Conservation (phyloP, 345 rosid genomes). For the Populus simonii region DNA sequence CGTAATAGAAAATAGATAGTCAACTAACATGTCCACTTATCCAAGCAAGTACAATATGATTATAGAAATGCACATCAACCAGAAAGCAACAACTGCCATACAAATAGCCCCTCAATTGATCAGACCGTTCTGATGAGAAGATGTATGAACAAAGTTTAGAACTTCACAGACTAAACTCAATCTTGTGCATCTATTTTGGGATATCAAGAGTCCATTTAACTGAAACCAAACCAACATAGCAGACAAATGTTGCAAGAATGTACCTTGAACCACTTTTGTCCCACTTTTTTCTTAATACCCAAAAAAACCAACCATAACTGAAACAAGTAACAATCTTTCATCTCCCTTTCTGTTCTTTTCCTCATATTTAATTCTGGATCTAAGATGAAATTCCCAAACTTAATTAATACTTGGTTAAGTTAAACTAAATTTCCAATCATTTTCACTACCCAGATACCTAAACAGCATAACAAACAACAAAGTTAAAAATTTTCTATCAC, state of each 20-base stretch:
- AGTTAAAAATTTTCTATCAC: slow-evolving; percentile 5
- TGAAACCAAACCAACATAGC: not conserved
- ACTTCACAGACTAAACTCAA: not conserved
- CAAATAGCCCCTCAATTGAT: not conserved
- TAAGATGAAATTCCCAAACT: not conserved
- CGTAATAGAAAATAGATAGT: not conserved
- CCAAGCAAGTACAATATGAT: not conserved
- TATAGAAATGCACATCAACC: not conserved
- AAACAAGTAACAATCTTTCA: not conserved
- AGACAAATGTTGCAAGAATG: not conserved
- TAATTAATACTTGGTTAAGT: not conserved
- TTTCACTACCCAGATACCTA: not conserved
- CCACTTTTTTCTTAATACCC: not conserved
- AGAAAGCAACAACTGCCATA: not conserved
- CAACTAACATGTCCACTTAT: not conserved
- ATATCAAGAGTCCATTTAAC: not conserved
- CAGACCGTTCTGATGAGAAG: not conserved
- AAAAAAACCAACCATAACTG: not conserved
- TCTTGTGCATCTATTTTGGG: not conserved
- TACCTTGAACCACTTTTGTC: not conserved
- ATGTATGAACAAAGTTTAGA: not conserved
- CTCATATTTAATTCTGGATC: not conserved
- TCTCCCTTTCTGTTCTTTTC: not conserved
- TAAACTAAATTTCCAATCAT: not conserved
- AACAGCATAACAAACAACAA: slow-evolving; percentile 7